Base-by-base conservation (phyloP, 352 stramenopile species). In the Globisporangium heterothallicum region DNA sequence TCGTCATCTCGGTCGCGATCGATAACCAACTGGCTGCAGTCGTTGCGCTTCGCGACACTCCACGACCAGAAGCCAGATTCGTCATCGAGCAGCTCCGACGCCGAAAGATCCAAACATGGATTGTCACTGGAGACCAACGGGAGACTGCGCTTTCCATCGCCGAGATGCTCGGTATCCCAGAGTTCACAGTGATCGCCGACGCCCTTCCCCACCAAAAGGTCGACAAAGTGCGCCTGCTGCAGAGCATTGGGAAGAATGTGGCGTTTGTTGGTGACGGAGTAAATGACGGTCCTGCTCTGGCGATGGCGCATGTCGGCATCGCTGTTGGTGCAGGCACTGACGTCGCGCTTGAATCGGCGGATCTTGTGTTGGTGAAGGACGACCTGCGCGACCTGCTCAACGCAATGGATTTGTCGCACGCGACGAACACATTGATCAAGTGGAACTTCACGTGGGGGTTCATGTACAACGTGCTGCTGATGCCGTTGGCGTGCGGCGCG, bases 381-480 rank as follows among this genome's bases (percentile, higher is more conserved):
- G 72, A 89, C 36, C 41, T 92, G 25, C 63, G 68, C 14, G 80
- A 88, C 52, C 42, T 92, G 8, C 62, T 89, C 5, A 86, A 86
- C 24, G 78, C 77, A 4, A 56, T 77, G 19, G 68, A 80, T 32
- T 62, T 92, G 44, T 88, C 80, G 29, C 56, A 55, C 13, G 63
- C 70, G 2, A 87, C 73, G 25, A 89, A 85, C 56, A 61, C 56
- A n/a, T 67, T 81, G 38, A 90, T 92, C 63, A 76, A 72, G 42
- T 74, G 71, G 59, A 92, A 92, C 42, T 86, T 92, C 50, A 64
- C 72, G 25, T 92, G 78, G 78, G 78, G 63, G 6, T 75, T 86
- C 56, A 59, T 81, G 43, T 90, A 92, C 66, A 88, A 92, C 42
- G 21, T 81, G 10, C 42, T 87, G 25, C 79, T 86, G 66, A 86